Evolutionary conservation across 2,329 filamentous ascomycete genomes (phyloP), one percentile per base, ranked within the genome.

Genomic region (Nemania serpens): DNA sequence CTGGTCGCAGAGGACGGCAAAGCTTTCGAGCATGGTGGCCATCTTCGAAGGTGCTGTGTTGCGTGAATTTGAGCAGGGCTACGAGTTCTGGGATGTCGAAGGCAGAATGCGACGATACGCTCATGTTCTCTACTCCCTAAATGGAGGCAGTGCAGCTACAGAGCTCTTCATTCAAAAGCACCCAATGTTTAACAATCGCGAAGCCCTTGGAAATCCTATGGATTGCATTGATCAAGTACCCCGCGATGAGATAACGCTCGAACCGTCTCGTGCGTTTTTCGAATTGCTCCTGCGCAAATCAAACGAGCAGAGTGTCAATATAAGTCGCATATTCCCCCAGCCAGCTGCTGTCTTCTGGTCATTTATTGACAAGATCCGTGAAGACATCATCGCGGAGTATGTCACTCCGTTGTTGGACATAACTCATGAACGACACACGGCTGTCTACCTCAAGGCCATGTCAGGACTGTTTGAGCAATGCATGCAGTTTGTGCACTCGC

Each of bases 1-100:
- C 1, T 93, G 90, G 81, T 75, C 79, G 49, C 82, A 86, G 67
- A 82, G 94, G 45, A 85, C 90, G 69, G 86, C 90, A 63, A 91
- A 89, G 71, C 79, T 99, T 18, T 80, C 85, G 39, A 84, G 82
- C 22, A 93, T 96, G 84, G 85, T 89, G 66, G 84, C 84, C 39
- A 88, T 95, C 61, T 99, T 99, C 70, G 94, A 98, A 76, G 93
- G 89, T 58, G 93, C 93, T 3, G 93, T 96, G 3, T 78, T 97
- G 53, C 85, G 90, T 50, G 95, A 99, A 74, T 99, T 99, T 68
- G 91, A 96, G 75, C 90, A 95, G 71, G 95, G 92, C 3, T 96
- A 96, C 67, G 91, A 95, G 73, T 88, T 87, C 45, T 91, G 90
- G 78, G 94, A 99, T 74, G 87, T 96, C 55, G 90, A 96, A 66